Evolutionary conservation across 2,329 filamentous ascomycete genomes (phyloP), one percentile per base, ranked within the genome.

Genomic region (Ophiostoma sp.): DNA sequence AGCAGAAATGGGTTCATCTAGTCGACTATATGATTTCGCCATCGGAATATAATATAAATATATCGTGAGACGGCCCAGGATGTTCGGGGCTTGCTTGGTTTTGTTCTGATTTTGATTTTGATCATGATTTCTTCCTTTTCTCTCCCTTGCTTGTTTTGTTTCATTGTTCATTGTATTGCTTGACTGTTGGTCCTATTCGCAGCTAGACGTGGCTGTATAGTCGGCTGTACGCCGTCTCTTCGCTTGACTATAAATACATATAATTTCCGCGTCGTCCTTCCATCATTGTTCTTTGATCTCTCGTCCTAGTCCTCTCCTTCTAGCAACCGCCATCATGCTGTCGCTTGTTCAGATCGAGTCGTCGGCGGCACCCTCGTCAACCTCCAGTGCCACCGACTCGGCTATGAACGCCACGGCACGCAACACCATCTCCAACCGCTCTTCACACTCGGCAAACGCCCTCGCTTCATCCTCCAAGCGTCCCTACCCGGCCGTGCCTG

Each of bases 401-500:
- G 1, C 69, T 67, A 18, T 69, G 65, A 18, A 74, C 42, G 73
- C 74, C 1, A 79, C 80, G 3, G 75, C 76, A 47, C 72, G 74
- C 76, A 18, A 66, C 72, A 66, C 79, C 52, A 38, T 45, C 14
- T 4, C 55, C 67, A 11, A 68, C 67, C 8, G 63, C 40, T 44
- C 63, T 2, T 60, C 66, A n/a, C 60, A 67, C 47, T 47, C 44
- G 4, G 14, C 18, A 3, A 65, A 42, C 12, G 66, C 66, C 16
- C 7, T 11, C 14, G n/a, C 66, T 8, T 40, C 58, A 14, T 44
- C 60, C 1, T 64, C 66, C 14, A 42, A 55, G 0, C 77, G 80
- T 68, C 80, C 76, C 0, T 78, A 80, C 42, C 78, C 77, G 0
- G 78, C 80, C 2, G 77, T 78, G 2, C 76, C 77, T 0, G 60